Evolutionary conservation across 2,329 filamentous ascomycete species (phyloP), one percentile per base, ranked within the genome.

Genomic region (Alternaria dauci): DNA sequence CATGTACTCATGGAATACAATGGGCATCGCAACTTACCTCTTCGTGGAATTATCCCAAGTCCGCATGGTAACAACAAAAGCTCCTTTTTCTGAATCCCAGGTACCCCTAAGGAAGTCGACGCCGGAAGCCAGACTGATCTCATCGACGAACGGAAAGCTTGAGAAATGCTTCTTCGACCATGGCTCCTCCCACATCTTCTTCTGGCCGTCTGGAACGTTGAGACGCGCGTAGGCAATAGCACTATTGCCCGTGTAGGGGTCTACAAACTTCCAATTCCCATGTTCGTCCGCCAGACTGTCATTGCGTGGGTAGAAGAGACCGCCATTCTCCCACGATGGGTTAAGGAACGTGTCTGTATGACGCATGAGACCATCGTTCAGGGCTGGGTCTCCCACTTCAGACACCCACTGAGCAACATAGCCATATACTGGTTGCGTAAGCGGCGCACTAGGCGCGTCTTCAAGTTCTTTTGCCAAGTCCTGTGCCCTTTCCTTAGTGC

Each of bases 171-270:
- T 67, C 14, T 51, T 53, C 0, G 65, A 70, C 71, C 75, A 77
- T 1, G 77, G 75, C n/a, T 57, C 20, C 30, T 76, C 75, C 66
- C 69, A 81, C 70, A 79, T 76, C 38, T 55, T 75, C 62, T 70
- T 74, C 67, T 76, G 74, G 12, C 79, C 79, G 58, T 79, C 71
- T 5, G 65, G 53, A 11, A 80, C 73, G 58, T 81, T 80, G 20
- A 80, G 61, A 20, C 78, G 62, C 5, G 71, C 71, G 46, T 81
- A 81, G 1, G 71, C 78, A 55, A 81, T 74, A 0, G 65, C 71
- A 1, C 71, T 71, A 57, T 81, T 80, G 0, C 80, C 76, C 0
- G 76, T 68, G 20, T 75, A 78, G 0, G 78, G 26, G 26, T 81
- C 78, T 55, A 79, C 70, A 41, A 66, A 61, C 1, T 60, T 70